Evolutionary conservation across 345 rosid species (phyloP), one percentile per base, ranked within the genome.

Genomic region (Eutrema japonicum): DNA sequence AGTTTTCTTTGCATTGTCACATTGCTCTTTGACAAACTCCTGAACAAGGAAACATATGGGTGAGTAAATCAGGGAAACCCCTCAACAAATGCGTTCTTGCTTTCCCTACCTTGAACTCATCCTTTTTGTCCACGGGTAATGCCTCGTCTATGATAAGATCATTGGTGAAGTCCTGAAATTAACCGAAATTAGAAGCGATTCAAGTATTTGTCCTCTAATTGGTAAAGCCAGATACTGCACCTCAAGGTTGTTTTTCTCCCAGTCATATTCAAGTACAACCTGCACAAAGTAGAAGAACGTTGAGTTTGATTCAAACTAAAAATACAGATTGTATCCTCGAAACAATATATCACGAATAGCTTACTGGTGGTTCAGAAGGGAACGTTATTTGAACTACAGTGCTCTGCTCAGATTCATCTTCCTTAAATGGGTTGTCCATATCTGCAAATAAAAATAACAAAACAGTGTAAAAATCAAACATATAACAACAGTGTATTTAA

Each of bases 211-310:
- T 35, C 0, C 8, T 37, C 8, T 37, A 13, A 26, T 46, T 35
- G 29, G 7, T 32, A 60, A 69, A 63, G 47, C 60, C 6, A n/a
- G 62, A 56, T 68, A 45, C 67, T 16, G 51, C 81, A 94, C 98
- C 87, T 94, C 91, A 71, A 88, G 78, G 57, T 85, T 84, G 50
- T 88, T 91, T 18, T 79, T 12, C 42, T 79, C 90, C 98, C 96
- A 89, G 83, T 94, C 97, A 76, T 83, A 91, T 74, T 89, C 94
- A 62, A 91, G 83, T 32, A 80, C 75, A 70, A 91, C 78, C 96
- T 91, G 89, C 83, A 87, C 67, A 66, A 29, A 26, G 33, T 10
- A 72, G 51, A 38, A 45, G 69, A 76, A 42, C 33, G 16, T 33
- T 40, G 22, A 59, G 62, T n/a, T 50, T 16, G 61, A 66, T 16